Base-by-base conservation (phyloP, 257 asterid species). In the Leptodermis oblonga region DNA sequence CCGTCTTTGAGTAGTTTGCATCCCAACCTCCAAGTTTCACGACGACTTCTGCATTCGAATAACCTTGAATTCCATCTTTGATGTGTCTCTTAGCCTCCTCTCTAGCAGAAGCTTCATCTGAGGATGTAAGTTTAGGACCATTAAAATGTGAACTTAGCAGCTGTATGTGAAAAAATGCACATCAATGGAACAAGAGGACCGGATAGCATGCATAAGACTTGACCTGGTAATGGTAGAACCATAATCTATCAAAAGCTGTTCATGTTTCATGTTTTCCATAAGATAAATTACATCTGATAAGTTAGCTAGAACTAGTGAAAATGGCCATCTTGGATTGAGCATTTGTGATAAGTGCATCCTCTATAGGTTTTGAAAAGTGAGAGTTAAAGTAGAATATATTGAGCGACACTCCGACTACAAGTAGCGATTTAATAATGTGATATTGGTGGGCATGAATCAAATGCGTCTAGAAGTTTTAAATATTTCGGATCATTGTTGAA, bases 21-120 rank as follows among this genome's bases (percentile, higher is more conserved):
- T 90, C 95, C 97, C 97, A 93, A 51, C 90, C 96, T 34, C 82
- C 82, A 20, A 88, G 79, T 83, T 90, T 93, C 67, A 90, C 91
- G 8, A 90, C 88, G 51, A 87, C 94, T 73, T 93, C 97, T 0
- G 98, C 94, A 55, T 90, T 90, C 4, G 82, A 53, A 76, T 86
- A 93, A 58, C 91, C 97, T 70, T 51, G 81, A 25, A 34, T 28
- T 62, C 87, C 81, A 52, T 79, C 86, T 83, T 76, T 67, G 43
- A 86, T 74, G 72, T 81, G 75, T 78, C 73, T 86, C 78, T 69
- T 81, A 15, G 86, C 90, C 82, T 87, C 96, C 80, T 86, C 92
- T 81, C 82, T 92, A 11, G 96, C 97, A 4, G 92, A 76, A 69
- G 74, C 89, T 79, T 90, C 93, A 74, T 92, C 98, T 90, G 87